Base-by-base conservation (phyloP, 805 yeast genomes). In the Saccharomycopsis sp. region DNA sequence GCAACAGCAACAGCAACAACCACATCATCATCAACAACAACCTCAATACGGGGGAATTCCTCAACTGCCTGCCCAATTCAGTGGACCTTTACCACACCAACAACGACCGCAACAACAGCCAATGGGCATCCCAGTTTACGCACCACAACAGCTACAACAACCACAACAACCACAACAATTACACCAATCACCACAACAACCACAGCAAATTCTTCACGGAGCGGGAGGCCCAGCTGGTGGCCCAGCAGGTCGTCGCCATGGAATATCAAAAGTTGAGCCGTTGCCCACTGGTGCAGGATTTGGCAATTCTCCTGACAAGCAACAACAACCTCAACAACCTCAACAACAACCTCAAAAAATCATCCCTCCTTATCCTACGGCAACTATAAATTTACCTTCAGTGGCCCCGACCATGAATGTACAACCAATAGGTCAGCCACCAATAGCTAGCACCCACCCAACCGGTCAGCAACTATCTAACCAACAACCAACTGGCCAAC, bases 1-100 rank as follows among this genome's bases (percentile, higher is more conserved):
- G 56, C 67, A 34, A 60, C 66, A 14, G 64, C 70, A 48, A 37
- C 48, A 32, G 29, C 54, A 41, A 37, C 50, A 45, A 11, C 35
- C 20, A 20, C 45, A 37, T 13, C 31, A 22, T 19, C 19, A 11
- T 21, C 23, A 24, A 13, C 40, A 41, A n/a, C 38, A 24, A 13
- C 28, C 41, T 21, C 17, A 14, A 9, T 13, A 22, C 17, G 28
- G 13, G 22, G 5, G 21, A 36, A 6, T 16, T 2, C 13, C 36
- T 37, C 9, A 8, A 28, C 7, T 7, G 14, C 29, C 20, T n/a
- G n/a, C 4, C 9, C 24, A 32, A 23, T 5, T 20, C 29, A 8
- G 33, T 34, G 33, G 28, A 4, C 7, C 35, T 42, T 22, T 11
- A 40, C 19, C 47, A 32, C 34, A 48, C 40, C 13, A 50, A 32